Evolutionary conservation across 2,329 filamentous ascomycete genomes (phyloP).

Genomic region (Talaromyces sp.): DNA sequence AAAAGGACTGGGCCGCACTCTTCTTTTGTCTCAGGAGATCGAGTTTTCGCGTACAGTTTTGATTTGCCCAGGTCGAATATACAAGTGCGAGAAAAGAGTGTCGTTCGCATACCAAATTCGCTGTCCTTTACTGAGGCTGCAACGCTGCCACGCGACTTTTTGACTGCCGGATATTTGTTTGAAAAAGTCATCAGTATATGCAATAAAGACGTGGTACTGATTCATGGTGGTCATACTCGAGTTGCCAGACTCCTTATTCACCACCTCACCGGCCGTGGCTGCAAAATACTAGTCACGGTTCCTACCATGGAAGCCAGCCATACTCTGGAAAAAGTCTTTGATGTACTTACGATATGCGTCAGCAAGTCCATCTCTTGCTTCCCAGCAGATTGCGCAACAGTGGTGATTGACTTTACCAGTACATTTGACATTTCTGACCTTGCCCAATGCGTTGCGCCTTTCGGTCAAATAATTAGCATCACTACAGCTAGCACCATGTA

Average conservation of each 20-base stretch:
- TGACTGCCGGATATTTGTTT: not conserved
- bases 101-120: not conserved
- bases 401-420: not conserved
- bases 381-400: not conserved
- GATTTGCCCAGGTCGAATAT: not conserved
- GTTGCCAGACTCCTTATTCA: not conserved
- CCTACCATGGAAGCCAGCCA: not conserved
- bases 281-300: not conserved
- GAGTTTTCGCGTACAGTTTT: not conserved
- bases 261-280: not conserved
- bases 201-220: not conserved
- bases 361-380: not conserved
- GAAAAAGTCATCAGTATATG: not conserved
- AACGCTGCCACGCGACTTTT: not conserved
- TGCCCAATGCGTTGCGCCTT: not conserved
- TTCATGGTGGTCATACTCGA: not conserved
- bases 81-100: not conserved
- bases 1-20: not conserved
- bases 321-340: not conserved
- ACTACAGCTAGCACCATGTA: not conserved
- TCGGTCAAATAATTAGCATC: not conserved
- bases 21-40: not conserved
- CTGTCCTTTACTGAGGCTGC: conserved; percentile 1
- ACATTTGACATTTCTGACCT: not conserved
- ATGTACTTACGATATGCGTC: not conserved